Evolutionary conservation across 768 basidiomycete species (phyloP), one percentile per base, ranked within the genome.

Genomic region (Brasilioporus rufonigricans): DNA sequence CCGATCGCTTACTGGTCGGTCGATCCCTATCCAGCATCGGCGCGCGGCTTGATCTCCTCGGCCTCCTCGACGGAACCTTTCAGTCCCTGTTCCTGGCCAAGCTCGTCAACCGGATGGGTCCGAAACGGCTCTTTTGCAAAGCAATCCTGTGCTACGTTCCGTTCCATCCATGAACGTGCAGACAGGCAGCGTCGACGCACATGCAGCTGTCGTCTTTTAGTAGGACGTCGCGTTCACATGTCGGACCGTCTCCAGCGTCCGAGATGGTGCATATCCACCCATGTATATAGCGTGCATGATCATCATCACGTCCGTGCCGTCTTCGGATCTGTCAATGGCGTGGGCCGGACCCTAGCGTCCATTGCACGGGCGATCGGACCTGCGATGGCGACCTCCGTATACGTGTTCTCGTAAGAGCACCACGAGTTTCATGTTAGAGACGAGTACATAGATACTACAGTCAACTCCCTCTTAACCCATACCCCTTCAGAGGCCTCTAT

Each of bases 261-360:
- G 27, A 9, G 9, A 9, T 5, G 9, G 27, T 9, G 27, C 27
- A 9, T 29, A 29, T 29, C 9, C 9, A 9, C 27, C 79, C 57
- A 33, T 38, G 18, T 16, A 9, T 38, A 5, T 50, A 87, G 86
- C 84, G 9, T 82, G 63, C 24, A 85, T 89, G 56, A 84, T 81
- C 64, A 84, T 90, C 58, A 76, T 80, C 23, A 80, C 81, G 14
- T 75, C 84, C 16, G 74, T 87, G 0, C 86, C 87, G 0, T 77
- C 75, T 78, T 1, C 73, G 87, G 87, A 8, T 78, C 85, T 9
- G 82, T 83, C 33, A 88, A 87, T 61, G 87, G 86, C 3, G 64
- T 81, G 29, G 70, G 75, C 46, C 79, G 79, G 61, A 77, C 76
- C 4, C 69, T 71, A 1, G 77, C 73, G 0, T 76, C 78, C 6